These are phyloP conservation scores for Patellaria atrata DNA, from an alignment of 495 filamentous ascomycete genomes.

Conservation along the genomic window DNA sequence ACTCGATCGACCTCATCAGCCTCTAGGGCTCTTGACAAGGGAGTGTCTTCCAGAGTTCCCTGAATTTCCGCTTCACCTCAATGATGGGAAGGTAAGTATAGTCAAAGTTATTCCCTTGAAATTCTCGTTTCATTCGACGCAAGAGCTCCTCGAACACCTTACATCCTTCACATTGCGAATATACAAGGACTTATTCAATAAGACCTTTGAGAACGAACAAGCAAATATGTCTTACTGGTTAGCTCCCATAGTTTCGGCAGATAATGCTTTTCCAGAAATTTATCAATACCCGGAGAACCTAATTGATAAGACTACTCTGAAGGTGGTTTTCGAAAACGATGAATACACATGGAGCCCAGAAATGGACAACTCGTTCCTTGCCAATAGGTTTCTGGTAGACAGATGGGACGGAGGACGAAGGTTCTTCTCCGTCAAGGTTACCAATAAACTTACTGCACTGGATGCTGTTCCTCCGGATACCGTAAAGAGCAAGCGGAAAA, in stretches of 20 bases:
- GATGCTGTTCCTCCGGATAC: constrained; percentile 40
- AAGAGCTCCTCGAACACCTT: constrained; percentile 35
- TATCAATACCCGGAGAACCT: constrained; percentile 25
- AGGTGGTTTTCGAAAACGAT: constrained; percentile 35
- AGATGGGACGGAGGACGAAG: constrained; percentile 57
- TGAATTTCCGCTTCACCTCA: constrained; percentile 55
- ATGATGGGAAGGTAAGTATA: constrained; percentile 40
- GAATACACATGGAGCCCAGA: constrained; percentile 41
- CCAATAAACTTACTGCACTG: constrained; percentile 34
- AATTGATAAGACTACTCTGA: constrained; percentile 54
- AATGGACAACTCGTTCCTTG: constrained; percentile 41
- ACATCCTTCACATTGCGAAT: constrained; percentile 57
- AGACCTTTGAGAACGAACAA: constrained; percentile 50
- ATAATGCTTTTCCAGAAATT: too few relatives aligned
- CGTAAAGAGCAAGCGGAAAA: constrained; percentile 29
- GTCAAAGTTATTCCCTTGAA: constrained; percentile 35
- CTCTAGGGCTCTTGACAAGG: constrained; percentile 61
- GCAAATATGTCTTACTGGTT: constrained; percentile 74
- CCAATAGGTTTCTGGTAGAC: constrained; percentile 57
- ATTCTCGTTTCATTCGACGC: constrained; percentile 28
- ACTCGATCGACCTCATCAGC: constrained; percentile 45
- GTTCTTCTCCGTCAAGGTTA: constrained; percentile 35
- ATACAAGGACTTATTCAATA: constrained; percentile 83
- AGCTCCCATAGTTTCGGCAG: constrained; percentile 35
- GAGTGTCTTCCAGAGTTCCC: constrained; percentile 49